Conservation (phyloP, 805 yeast species). For the Kregervanrija fluxuum region DNA sequence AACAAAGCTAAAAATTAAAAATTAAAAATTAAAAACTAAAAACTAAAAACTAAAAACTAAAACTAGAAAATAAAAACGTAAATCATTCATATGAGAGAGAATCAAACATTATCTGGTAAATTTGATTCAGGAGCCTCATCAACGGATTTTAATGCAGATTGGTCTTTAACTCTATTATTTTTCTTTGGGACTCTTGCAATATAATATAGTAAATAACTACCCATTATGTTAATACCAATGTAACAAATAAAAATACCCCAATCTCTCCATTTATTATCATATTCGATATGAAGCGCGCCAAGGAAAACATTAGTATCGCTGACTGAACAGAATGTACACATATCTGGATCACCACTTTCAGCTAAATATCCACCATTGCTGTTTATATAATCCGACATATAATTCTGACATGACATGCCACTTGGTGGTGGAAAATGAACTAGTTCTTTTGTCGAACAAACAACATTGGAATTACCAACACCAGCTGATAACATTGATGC, state of each 20-base stretch:
- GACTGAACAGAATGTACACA: slow-evolving; percentile 57
- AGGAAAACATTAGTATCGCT: slow-evolving; percentile 54
- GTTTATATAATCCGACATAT: slow-evolving; percentile 33
- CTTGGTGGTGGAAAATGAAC: slow-evolving; percentile 42
- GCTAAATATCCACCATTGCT: slow-evolving; percentile 41
- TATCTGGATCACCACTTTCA: slow-evolving; percentile 36
- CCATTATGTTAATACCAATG: slow-evolving; percentile 34
- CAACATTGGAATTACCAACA: slow-evolving; percentile 41
- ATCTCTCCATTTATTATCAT: slow-evolving; percentile 53
- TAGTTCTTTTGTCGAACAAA: slow-evolving; percentile 43
- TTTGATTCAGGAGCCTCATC: slow-evolving; percentile 9
- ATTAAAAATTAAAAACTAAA: neutral
- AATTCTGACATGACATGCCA: slow-evolving; percentile 53
- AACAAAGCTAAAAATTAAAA: neutral
- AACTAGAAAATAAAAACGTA: no score
- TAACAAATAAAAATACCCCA: slow-evolving; percentile 48
- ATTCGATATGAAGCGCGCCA: slow-evolving; percentile 34
- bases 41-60: neutral
- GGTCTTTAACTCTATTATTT: slow-evolving; percentile 25
- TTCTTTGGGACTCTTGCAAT: slow-evolving; percentile 71
- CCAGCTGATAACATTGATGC: slow-evolving; percentile 48
- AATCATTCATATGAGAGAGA: no score
- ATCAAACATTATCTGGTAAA: slow-evolving; percentile 9
- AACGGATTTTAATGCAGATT: slow-evolving; percentile 15
- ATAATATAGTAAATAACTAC: slow-evolving; percentile 39